Base-by-base conservation (phyloP, 495 filamentous ascomycete genomes). In the Hyaloscypha variabilis region DNA sequence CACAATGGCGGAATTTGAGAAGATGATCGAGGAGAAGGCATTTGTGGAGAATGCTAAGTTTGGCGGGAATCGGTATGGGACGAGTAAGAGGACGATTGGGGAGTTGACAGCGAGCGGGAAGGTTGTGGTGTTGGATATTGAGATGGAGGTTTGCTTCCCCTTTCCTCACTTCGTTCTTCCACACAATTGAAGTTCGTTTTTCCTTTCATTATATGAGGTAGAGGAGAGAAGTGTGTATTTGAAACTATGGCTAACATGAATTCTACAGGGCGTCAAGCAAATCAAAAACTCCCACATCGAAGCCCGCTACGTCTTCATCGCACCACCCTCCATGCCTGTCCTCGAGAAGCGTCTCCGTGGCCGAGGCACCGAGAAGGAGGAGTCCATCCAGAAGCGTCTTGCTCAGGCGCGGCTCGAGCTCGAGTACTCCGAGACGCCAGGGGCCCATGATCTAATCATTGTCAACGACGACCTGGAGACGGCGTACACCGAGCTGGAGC, bases 1-100 rank as follows among this genome's bases (percentile, higher is more conserved):
- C 1, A 85, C 82, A 5, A 86, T 82, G 69, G 88, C 90, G 11
- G 81, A 79, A 1, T 97, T 97, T 72, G 73, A 87, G 57, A 78
- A 85, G 17, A 78, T 97, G 31, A 85, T 93, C 55, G 82, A 78
- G 13, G 75, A 88, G 57, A 84, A 86, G 55, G 91, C 87, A 1
- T 97, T 97, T 78, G 88, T 98, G 62, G 95, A 98, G 77, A 84
- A 92, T 77, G 93, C 94, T 31, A 81, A 88, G 68, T 97, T 97
- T 75, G 87, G 91, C n/a, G 87, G 87, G 21, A 97, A 97, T 77
- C 78, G 84, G 76, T 98, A 97, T 77, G 94, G 94, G 24, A 98
- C 94, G 8, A 90, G 85, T 67, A 84, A 90, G 58, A 79, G 83
- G 68, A 91, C 91, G 5, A 89, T 97, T 65, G 84, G 88, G 76